phyloP scores from a whole-genome alignment of 1,139 yeast species.

The Blastobotrys serpentis region DNA sequence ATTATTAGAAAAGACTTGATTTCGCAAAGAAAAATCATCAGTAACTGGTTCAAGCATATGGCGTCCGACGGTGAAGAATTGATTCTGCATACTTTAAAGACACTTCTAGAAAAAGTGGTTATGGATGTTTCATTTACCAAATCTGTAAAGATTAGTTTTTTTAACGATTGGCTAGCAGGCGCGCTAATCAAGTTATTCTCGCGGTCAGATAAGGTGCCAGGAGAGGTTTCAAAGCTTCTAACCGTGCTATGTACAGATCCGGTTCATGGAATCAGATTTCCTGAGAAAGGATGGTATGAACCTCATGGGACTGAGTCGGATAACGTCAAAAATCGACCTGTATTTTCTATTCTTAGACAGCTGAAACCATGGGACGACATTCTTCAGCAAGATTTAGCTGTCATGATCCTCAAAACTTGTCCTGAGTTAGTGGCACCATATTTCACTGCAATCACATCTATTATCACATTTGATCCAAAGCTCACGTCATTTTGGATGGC shows the following conservation, averaged over 20 bases:
- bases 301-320: conserved; percentile 8
- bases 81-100: conserved; percentile 45
- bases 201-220: conserved; percentile 38
- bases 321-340: conserved; percentile 51
- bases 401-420: conserved; percentile 50
- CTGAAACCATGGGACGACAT: conserved; percentile 83
- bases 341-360: conserved; percentile 59
- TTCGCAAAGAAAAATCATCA: conserved; percentile 54
- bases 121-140: conserved; percentile 62
- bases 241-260: conserved; percentile 50
- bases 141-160: conserved; percentile 68
- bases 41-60: conserved; percentile 65
- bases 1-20: conserved; percentile 63
- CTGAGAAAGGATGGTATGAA: conserved; percentile 59
- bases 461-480: conserved; percentile 66
- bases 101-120: conserved; percentile 53
- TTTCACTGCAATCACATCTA: conserved; percentile 45
- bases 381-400: conserved; percentile 55
- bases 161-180: conserved; percentile 73
- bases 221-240: conserved; percentile 51
- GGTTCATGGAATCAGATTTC: conserved; percentile 61
- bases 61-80: conserved; percentile 53
- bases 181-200: conserved; percentile 56
- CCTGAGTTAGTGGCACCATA: conserved; percentile 80
- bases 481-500: conserved; percentile 82